Evolutionary conservation across 148 eudicot species (phyloP).

Genomic region (Silene uniflora): DNA sequence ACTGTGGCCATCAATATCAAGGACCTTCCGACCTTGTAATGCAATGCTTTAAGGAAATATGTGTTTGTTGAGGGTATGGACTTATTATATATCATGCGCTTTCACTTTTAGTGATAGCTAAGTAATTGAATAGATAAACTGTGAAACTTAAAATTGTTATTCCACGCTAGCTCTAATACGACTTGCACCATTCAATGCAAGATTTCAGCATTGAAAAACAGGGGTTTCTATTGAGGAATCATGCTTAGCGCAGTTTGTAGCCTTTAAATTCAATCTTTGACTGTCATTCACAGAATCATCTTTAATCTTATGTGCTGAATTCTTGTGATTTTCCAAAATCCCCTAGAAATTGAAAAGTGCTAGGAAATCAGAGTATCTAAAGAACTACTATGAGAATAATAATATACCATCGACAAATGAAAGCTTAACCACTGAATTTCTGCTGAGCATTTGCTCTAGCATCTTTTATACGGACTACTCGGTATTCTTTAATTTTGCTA

Average conservation of each 20-base stretch:
- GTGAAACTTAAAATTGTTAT: too few species aligned
- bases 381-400: too few species aligned
- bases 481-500: neutral
- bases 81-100: neutral
- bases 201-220: neutral
- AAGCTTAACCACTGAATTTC: too few species aligned
- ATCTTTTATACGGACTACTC: too few species aligned
- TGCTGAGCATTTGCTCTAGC: too few species aligned
- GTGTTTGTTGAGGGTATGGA: neutral
- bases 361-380: neutral
- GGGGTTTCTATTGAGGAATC: neutral
- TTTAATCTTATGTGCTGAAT: neutral
- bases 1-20: too few species aligned
- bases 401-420: too few species aligned
- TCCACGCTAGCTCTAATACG: neutral
- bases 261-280: neutral
- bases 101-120: neutral
- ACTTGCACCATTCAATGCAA: neutral
- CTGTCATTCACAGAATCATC: neutral
- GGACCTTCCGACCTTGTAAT: too few species aligned
- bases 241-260: neutral
- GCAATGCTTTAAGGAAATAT: too few species aligned
- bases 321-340: neutral
- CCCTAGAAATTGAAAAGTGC: neutral
- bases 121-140: too few species aligned